phyloP scores from a whole-genome alignment of 2,329 filamentous ascomycete genomes.

The Verticillium klebahnii region DNA sequence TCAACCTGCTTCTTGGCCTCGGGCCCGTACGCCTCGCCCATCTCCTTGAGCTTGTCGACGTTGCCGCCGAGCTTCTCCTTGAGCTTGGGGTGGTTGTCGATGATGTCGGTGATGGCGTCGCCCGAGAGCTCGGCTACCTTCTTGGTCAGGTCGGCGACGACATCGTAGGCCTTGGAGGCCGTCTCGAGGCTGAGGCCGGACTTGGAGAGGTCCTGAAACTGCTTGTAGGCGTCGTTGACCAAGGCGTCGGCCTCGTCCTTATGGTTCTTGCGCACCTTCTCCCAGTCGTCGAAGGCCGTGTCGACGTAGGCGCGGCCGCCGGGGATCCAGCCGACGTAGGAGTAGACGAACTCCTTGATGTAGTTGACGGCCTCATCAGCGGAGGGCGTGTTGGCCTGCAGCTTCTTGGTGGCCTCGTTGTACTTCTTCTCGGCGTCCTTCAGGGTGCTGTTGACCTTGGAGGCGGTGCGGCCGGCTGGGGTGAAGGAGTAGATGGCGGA shows the following conservation, averaged over 20 bases:
- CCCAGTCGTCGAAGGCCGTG: constrained; percentile 64
- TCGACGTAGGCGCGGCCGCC: constrained; percentile 67
- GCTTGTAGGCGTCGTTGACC: constrained; percentile 60
- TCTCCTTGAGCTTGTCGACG: constrained; percentile 63
- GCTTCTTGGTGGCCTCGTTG: constrained; percentile 52
- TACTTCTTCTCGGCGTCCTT: constrained; percentile 58
- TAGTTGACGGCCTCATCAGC: constrained; percentile 62
- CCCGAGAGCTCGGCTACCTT: constrained; percentile 57
- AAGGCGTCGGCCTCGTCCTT: constrained; percentile 66
- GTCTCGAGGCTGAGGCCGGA: constrained; percentile 58
- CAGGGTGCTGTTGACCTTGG: constrained; percentile 40
- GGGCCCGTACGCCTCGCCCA: constrained; percentile 66
- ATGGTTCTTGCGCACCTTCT: constrained; percentile 63
- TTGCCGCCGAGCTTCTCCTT: constrained; percentile 69
- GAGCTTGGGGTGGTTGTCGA: constrained; percentile 68
- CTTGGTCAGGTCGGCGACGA: constrained; percentile 57
- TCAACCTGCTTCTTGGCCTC: constrained; percentile 74
- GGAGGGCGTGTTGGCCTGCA: constrained; percentile 59
- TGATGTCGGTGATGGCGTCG: constrained; percentile 58
- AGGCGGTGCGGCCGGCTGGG: constrained; percentile 33
- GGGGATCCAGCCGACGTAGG: constrained; percentile 68
- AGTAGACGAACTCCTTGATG: constrained; percentile 61
- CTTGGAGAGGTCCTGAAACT: constrained; percentile 59
- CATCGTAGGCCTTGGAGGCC: constrained; percentile 54
- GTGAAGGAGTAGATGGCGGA: constrained; percentile 40